Base-by-base conservation (phyloP, 163 green algal species). In the Scenedesmus sp. region DNA sequence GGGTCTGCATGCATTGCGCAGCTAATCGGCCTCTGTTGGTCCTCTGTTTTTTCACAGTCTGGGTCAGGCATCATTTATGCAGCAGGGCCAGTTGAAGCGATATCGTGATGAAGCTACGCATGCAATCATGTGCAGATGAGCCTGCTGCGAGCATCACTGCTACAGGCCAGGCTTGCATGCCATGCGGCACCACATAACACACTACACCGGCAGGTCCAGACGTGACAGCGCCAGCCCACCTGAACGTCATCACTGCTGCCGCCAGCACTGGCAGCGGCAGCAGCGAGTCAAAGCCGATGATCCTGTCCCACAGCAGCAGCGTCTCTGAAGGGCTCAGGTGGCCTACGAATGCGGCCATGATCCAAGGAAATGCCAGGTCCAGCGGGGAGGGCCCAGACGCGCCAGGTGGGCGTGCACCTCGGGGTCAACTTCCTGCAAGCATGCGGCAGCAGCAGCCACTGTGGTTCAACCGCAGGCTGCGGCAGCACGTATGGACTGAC, bases 241-340 rank as follows among this genome's bases (percentile, higher is more conserved):
- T 96, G 93, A 96, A 97, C 43, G 90, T 93, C 22, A 97, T 56
- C 0, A 97, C 81, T 26, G 94, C 95, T 2, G 88, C 94, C 13
- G 96, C 96, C 76, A 97, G 89, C 86, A 97, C 61, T 3, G 96
- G 89, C 68, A 97, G 83, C 5, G 94, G 93, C 87, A 97, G 87
- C 78, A 97, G 93, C n/a, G 93, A 96, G 92, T 97, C 96, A 85
- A 96, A 95, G 30, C 94, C 96, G 24, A 97, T 91, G 40, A 97
- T 87, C 2, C 96, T 83, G 91, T 97, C 96, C 96, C 96, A 97
- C 83, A 97, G 92, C 86, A 97, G 92, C 81, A 97, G 91, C 84
- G 86, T 87, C 91, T 93, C 89, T 84, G 85, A 35, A 61, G 93
- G 90, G 26, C 88, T 78, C 46, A 97, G 91, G 24, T 93, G 87